phyloP scores from a whole-genome alignment of 495 filamentous ascomycete species.

The Neurospora sp. region DNA sequence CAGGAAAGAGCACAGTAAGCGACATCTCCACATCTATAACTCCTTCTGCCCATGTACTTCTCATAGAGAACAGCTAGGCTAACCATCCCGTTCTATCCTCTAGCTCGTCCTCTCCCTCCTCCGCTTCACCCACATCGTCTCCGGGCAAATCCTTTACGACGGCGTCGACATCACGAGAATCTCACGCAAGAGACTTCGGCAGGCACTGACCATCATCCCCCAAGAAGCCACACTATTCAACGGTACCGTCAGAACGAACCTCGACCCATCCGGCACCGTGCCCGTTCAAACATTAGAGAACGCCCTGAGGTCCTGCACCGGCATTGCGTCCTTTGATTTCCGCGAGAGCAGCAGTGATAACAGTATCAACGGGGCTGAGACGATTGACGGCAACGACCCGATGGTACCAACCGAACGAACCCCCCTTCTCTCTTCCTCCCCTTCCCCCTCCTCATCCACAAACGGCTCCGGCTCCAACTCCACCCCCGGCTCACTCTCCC shows the following conservation, averaged over 20 bases:
- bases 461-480: neutral
- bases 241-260: conserved; percentile 38
- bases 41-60: neutral
- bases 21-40: neutral
- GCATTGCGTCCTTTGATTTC: conserved; percentile 36
- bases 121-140: conserved; percentile 41
- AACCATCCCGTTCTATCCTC: conserved; percentile 1
- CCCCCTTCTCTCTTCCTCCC: conserved; percentile 9
- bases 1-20: conserved; percentile 47
- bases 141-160: conserved; percentile 42
- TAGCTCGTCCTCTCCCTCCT: conserved; percentile 44
- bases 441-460: neutral
- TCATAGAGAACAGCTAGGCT: neutral
- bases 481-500: conserved; percentile 20
- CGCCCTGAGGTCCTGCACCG: conserved; percentile 32
- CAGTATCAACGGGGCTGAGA: neutral
- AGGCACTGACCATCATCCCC: conserved; percentile 44
- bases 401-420: conserved; percentile 11
- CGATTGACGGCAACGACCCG: conserved; percentile 7
- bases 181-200: conserved; percentile 39
- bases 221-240: conserved; percentile 49
- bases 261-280: conserved; percentile 38
- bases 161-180: conserved; percentile 40
- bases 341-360: conserved; percentile 14
- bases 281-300: conserved; percentile 30